Conservation (phyloP, 441 rosid genomes). For the Euphorbia celastroides region DNA sequence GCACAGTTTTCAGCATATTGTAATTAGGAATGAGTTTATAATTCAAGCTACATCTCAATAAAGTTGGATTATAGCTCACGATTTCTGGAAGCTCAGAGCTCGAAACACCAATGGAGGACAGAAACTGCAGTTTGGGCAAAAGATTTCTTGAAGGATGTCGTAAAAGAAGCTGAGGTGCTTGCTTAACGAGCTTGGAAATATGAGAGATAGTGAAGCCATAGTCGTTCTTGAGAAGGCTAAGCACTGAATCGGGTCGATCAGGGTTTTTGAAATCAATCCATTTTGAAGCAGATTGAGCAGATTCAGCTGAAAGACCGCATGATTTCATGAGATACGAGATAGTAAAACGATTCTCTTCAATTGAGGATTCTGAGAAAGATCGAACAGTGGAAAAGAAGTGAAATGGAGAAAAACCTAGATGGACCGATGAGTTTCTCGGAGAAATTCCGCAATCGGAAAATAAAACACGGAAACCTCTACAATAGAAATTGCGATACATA, state of each 20-base stretch:
- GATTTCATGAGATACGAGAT: conserved; percentile 1
- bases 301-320: background rate
- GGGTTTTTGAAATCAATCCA: background rate
- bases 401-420: background rate
- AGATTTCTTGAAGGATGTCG: too few relatives aligned
- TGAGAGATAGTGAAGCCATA: conserved; percentile 31
- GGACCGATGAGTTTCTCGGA: background rate
- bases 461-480: background rate
- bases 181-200: conserved; percentile 9
- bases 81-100: conserved; percentile 16
- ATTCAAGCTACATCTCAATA: conserved; percentile 24
- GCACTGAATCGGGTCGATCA: background rate
- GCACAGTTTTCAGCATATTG: conserved; percentile 15
- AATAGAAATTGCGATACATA: background rate
- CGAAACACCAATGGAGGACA: conserved; percentile 28
- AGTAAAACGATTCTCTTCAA: background rate
- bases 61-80: conserved; percentile 1
- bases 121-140: too few relatives aligned
- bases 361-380: background rate
- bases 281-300: conserved; percentile 3
- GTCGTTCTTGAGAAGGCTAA: conserved; percentile 14
- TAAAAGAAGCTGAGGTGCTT: too few relatives aligned
- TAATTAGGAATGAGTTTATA: conserved; percentile 22
- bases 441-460: background rate
- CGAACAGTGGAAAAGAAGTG: background rate